Percentiles rank a stretch among this genome's conserved stretches.
These are phyloP conservation scores for Aspergillus sp. DNA, from an alignment of 2,329 filamentous ascomycete genomes.

Conservation along the genomic window DNA sequence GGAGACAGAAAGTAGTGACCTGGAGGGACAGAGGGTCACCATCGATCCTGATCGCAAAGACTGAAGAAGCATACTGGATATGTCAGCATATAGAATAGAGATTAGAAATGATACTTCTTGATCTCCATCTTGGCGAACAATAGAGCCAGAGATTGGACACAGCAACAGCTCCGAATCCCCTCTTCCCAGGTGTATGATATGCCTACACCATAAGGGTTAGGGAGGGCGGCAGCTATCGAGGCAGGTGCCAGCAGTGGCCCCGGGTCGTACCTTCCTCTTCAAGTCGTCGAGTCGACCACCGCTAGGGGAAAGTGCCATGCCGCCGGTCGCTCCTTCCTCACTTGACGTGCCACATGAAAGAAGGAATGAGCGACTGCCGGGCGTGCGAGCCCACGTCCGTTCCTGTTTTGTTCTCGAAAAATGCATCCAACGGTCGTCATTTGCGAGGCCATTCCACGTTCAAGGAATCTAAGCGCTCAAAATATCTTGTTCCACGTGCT, in stretches of 20 bases:
- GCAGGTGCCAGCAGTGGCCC: not conserved
- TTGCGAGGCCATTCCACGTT: no score
- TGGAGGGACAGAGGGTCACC: conserved; percentile 1
- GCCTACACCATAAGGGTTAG: no score
- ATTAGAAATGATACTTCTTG: no score
- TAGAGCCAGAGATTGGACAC: not conserved
- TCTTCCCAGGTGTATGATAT: not conserved
- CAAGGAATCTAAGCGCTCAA: no score
- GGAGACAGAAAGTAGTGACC: not conserved
- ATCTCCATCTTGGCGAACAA: not conserved
- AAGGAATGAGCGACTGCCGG: not conserved
- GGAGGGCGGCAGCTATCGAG: no score
- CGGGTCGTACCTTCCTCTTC: not conserved
- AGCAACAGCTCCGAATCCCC: not conserved
- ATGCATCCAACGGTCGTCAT: no score
- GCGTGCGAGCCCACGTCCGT: no score
- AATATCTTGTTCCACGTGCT: no score
- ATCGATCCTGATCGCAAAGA: not conserved
- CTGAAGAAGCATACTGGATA: not conserved
- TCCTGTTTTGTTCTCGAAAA: no score
- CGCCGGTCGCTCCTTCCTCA: not conserved
- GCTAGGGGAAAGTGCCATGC: not conserved
- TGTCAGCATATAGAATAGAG: not conserved
- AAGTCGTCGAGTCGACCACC: not conserved
- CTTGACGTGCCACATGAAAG: not conserved